Evolutionary conservation across 176 grass and related monocot genomes (phyloP).

Genomic region (Lolium rigidum): DNA sequence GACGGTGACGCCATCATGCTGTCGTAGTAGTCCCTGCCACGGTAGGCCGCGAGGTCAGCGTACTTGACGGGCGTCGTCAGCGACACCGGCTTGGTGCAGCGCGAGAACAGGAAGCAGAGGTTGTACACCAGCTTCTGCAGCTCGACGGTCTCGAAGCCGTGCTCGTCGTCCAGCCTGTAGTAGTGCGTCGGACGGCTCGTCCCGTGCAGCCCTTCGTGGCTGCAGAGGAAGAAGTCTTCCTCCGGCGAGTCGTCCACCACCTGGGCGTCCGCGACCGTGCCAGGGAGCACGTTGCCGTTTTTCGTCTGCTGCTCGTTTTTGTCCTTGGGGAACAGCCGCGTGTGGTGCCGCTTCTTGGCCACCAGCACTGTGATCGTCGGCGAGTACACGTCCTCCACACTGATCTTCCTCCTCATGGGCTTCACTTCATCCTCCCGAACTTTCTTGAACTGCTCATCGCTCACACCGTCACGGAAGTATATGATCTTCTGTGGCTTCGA

Average conservation of each 20-base stretch:
- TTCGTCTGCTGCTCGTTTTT: background rate
- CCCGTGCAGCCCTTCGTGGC: constrained; percentile 54
- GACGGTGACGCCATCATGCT: background rate
- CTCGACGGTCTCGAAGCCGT: constrained; percentile 48
- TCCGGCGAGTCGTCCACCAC: constrained; percentile 44
- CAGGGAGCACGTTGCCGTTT: constrained; percentile 53
- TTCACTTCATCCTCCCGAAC: constrained; percentile 53
- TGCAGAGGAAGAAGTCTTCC: constrained; percentile 66
- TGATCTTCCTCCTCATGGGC: constrained; percentile 42
- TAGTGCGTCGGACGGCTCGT: constrained; percentile 69
- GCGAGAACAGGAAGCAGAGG: constrained; percentile 65
- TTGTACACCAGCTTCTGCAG: constrained; percentile 63
- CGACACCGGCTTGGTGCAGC: constrained; percentile 71
- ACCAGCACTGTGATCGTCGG: constrained; percentile 66
- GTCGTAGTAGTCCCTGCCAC: constrained; percentile 59
- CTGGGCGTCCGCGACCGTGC: constrained; percentile 57
- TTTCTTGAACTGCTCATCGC: constrained; percentile 61
- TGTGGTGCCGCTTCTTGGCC: constrained; percentile 66
- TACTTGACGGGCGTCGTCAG: constrained; percentile 63
- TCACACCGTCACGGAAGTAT: constrained; percentile 74
- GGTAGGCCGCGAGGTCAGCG: constrained; percentile 58
- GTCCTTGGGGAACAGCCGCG: constrained; percentile 57
- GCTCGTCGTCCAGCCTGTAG: constrained; percentile 51
- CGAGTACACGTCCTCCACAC: constrained; percentile 37
- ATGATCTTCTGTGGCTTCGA: constrained; percentile 54